Evolutionary conservation across 1,139 yeast genomes (phyloP).

Genomic region (Citeromyces siamensis): DNA sequence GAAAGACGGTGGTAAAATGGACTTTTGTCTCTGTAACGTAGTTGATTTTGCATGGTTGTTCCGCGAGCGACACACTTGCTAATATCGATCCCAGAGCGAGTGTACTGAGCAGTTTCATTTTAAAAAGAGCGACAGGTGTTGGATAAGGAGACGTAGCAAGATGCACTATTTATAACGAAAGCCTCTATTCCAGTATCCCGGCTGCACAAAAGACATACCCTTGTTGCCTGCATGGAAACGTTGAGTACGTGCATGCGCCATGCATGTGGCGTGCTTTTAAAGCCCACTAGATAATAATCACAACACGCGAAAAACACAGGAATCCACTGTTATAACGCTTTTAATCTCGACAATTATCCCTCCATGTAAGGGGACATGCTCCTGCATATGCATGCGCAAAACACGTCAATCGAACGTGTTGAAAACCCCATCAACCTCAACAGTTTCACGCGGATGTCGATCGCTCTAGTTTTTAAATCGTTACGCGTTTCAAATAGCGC

Average conservation of each 20-base stretch:
- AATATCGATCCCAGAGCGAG: not conserved
- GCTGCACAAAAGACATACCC: too few relatives aligned
- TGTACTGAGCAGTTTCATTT: not conserved
- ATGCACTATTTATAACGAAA: not conserved
- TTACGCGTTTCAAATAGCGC: too few relatives aligned
- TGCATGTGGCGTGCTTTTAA: not conserved
- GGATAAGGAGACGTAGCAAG: not conserved
- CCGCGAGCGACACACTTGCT: not conserved
- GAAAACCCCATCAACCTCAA: too few relatives aligned
- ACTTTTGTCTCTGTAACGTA: not conserved
- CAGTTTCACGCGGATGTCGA: too few relatives aligned
- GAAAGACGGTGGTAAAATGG: not conserved
- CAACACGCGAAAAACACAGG: too few relatives aligned
- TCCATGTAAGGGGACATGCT: too few relatives aligned
- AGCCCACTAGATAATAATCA: too few relatives aligned
- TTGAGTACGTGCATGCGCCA: not conserved
- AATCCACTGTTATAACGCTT: too few relatives aligned
- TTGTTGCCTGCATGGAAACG: slow-evolving; percentile 1
- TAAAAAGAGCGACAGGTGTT: not conserved
- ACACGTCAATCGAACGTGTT: too few relatives aligned
- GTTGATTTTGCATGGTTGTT: not conserved
- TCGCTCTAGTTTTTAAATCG: too few relatives aligned
- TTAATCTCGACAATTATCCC: too few relatives aligned
- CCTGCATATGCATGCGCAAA: too few relatives aligned
- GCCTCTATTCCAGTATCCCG: not conserved